These are phyloP conservation scores for Lepiota subincarnata DNA, from an alignment of 768 basidiomycete genomes.

Conservation along the genomic window DNA sequence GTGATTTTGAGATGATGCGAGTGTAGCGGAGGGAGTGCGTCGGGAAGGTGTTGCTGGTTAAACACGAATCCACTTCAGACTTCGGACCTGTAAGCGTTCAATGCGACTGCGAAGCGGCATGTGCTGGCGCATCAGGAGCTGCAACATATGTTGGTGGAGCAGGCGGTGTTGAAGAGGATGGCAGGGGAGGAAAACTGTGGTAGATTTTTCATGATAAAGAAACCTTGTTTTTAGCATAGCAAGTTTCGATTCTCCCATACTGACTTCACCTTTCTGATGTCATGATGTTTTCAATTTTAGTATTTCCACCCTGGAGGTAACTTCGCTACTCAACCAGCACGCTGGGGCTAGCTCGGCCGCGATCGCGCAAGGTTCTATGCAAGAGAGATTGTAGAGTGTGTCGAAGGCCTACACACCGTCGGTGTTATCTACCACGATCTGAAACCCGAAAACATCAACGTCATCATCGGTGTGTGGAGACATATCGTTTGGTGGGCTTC, in stretches of 20 bases:
- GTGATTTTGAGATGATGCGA: slow-evolving; percentile 97
- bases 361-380: slow-evolving; percentile 97
- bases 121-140: slow-evolving; percentile 96
- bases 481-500: slow-evolving; percentile 98
- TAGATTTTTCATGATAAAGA: slow-evolving; percentile 99
- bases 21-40: slow-evolving; percentile 98
- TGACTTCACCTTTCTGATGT: too few species aligned
- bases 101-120: slow-evolving; percentile 96
- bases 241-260: slow-evolving; percentile 13
- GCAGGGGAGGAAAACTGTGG: slow-evolving; percentile 87
- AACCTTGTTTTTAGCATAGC: slow-evolving; percentile 94
- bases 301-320: slow-evolving; percentile 97
- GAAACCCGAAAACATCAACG: slow-evolving; percentile 97
- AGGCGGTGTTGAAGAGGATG: slow-evolving; percentile 92
- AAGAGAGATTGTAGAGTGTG: slow-evolving; percentile 94
- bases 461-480: slow-evolving; percentile 87
- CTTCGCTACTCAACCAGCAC: slow-evolving; percentile 93
- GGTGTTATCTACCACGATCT: slow-evolving; percentile 98
- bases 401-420: slow-evolving; percentile 88
- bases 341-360: slow-evolving; percentile 90
- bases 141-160: slow-evolving; percentile 94
- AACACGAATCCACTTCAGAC: slow-evolving; percentile 70
- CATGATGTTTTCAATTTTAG: slow-evolving; percentile 36
- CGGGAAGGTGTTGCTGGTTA: slow-evolving; percentile 91
- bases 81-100: slow-evolving; percentile 83